These are phyloP conservation scores for Pouteria glomerata DNA, from an alignment of 148 eudicot species.

Conservation along the genomic window DNA sequence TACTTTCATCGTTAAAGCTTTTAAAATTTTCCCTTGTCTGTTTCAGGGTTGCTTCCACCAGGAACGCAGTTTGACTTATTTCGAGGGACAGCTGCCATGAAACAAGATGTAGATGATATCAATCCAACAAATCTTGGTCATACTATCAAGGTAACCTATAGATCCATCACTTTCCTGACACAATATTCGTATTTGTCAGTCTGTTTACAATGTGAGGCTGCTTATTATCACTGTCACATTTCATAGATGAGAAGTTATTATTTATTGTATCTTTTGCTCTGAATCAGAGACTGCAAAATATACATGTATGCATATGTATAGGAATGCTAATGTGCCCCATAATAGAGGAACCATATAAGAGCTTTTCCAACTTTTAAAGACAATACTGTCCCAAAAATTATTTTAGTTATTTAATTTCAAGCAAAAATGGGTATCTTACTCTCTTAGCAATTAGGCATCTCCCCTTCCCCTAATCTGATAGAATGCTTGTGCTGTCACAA, in stretches of 20 bases:
- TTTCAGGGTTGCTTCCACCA: conserved; percentile 92
- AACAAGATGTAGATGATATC: conserved; percentile 98
- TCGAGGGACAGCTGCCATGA: conserved; percentile 98
- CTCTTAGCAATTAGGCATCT: too few species aligned
- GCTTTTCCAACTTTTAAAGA: too few species aligned
- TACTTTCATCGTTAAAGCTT: background rate
- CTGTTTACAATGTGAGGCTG: background rate
- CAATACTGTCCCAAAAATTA: too few species aligned
- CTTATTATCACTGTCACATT: background rate
- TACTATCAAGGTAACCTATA: conserved; percentile 67
- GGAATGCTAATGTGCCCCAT: too few species aligned
- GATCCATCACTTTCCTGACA: background rate
- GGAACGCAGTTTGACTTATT: conserved; percentile 97
- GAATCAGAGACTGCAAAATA: too few species aligned
- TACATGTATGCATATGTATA: too few species aligned
- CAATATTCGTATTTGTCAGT: background rate
- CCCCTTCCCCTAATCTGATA: too few species aligned
- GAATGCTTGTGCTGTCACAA: too few species aligned
- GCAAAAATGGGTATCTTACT: too few species aligned
- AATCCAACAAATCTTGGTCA: conserved; percentile 80
- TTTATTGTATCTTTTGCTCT: too few species aligned
- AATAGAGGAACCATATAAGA: too few species aligned
- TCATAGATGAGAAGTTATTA: background rate
- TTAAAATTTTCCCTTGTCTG: conserved; percentile 12
- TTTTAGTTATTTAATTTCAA: too few species aligned